Conservation (phyloP, 2,329 filamentous ascomycete genomes). For the Fusarium torreyae region DNA sequence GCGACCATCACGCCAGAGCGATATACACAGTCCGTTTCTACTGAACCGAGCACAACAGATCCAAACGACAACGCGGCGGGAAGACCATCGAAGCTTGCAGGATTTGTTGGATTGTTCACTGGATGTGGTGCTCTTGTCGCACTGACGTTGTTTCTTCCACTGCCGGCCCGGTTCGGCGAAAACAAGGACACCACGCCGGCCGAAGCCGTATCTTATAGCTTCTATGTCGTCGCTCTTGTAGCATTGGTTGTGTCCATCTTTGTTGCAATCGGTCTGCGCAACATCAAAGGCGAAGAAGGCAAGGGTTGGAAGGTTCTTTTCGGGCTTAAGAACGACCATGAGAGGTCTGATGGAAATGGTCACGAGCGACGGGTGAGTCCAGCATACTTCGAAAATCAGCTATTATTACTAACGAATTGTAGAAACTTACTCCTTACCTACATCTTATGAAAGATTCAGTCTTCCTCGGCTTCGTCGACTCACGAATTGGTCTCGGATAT, state of each 20-base stretch:
- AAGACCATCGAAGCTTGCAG: slow-evolving; percentile 78
- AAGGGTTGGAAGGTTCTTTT: slow-evolving; percentile 79
- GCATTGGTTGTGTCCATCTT: slow-evolving; percentile 80
- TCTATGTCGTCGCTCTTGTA: slow-evolving; percentile 85
- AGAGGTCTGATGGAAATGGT: slow-evolving; percentile 39
- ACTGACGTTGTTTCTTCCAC: slow-evolving; percentile 84
- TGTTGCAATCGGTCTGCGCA: slow-evolving; percentile 83
- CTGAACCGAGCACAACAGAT: slow-evolving; percentile 47
- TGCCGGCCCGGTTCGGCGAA: slow-evolving; percentile 84
- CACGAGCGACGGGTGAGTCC: slow-evolving; percentile 50
- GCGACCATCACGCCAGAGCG: slow-evolving; percentile 80
- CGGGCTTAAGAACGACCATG: slow-evolving; percentile 54
- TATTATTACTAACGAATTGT: slow-evolving; percentile 26
- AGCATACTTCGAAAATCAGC: background rate
- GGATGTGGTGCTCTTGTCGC: slow-evolving; percentile 92
- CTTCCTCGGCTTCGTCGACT: slow-evolving; percentile 80
- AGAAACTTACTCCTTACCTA: slow-evolving; percentile 68
- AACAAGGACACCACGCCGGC: slow-evolving; percentile 79
- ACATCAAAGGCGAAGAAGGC: slow-evolving; percentile 78
- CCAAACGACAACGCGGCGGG: slow-evolving; percentile 50
- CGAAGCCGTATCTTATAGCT: slow-evolving; percentile 84
- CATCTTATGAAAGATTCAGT: slow-evolving; percentile 75
- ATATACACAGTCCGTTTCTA: slow-evolving; percentile 60
- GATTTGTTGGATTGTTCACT: slow-evolving; percentile 92
- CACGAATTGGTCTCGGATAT: slow-evolving; percentile 88